A percentile compares a stretch with the other conserved stretches of the same genome.
These are phyloP conservation scores for Diaporthe australafricana DNA, from an alignment of 2,329 filamentous ascomycete species.

Conservation along the genomic window DNA sequence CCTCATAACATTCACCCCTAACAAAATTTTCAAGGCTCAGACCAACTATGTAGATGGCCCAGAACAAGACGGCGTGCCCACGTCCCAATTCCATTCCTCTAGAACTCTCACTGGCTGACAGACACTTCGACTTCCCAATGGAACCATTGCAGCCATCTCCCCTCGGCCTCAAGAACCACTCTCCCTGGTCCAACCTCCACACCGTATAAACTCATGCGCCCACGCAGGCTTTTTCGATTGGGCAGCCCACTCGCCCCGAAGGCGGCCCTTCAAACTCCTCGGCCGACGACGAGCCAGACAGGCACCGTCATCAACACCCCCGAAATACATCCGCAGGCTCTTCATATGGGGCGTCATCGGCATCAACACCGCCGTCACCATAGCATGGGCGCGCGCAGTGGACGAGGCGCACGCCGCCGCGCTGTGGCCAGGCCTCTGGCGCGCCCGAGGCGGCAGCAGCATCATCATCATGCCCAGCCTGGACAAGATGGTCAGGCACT, in stretches of 20 bases:
- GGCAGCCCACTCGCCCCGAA: background rate
- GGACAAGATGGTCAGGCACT: background rate
- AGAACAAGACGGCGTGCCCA: background rate
- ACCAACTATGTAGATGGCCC: background rate
- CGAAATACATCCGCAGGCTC: background rate
- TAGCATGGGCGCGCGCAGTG: background rate
- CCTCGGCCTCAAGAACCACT: background rate
- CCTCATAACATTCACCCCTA: no score
- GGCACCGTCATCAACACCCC: no score
- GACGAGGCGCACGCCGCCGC: background rate
- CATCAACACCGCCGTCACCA: background rate
- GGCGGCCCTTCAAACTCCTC: background rate
- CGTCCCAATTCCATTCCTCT: background rate
- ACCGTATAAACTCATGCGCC: background rate
- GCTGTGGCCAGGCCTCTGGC: no score
- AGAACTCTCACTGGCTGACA: background rate
- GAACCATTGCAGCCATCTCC: no score
- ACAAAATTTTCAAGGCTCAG: no score
- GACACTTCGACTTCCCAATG: background rate
- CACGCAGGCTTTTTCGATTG: background rate
- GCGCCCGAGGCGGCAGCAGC: background rate
- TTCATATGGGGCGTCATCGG: constrained; percentile 10
- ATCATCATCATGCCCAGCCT: no score
- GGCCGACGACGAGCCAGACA: no score
- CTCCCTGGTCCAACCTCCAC: background rate